Percentiles rank a stretch among this genome's conserved stretches.
Evolutionary conservation across 176 grass and related monocot species (phyloP).

Genomic region (Lolium rigidum): DNA sequence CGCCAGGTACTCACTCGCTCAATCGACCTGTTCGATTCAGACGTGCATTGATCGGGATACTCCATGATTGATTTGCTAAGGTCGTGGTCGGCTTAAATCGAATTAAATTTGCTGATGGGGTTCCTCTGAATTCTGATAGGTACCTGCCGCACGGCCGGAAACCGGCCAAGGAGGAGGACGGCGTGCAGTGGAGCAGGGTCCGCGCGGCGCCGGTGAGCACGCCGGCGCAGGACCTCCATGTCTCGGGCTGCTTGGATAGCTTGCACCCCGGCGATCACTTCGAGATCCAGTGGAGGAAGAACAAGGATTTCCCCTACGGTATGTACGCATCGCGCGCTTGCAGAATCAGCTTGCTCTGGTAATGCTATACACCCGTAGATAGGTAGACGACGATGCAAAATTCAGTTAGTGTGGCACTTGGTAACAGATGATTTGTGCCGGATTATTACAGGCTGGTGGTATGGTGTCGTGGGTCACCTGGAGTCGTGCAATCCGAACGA

Average conservation of each 20-base stretch:
- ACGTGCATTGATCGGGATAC: neutral
- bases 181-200: constrained; percentile 73
- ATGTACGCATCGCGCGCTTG: neutral
- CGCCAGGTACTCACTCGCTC: constrained; percentile 63
- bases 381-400: neutral
- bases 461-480: constrained; percentile 83
- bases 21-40: neutral
- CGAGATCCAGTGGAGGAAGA: constrained; percentile 95
- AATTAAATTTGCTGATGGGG: neutral
- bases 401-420: constrained; percentile 11
- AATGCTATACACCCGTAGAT: too few relatives aligned
- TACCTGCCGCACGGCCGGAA: constrained; percentile 84
- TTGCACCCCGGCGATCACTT: constrained; percentile 74
- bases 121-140: constrained; percentile 39
- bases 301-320: constrained; percentile 95
- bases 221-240: constrained; percentile 64
- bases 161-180: constrained; percentile 66
- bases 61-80: neutral
- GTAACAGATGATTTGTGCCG: constrained; percentile 26
- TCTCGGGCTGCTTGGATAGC: constrained; percentile 60
- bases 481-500: constrained; percentile 62
- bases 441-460: constrained; percentile 82
- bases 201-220: constrained; percentile 67
- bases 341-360: neutral
- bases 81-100: neutral